Percentiles rank a stretch among this genome's conserved stretches.
phyloP scores from a whole-genome alignment of 176 grass and related monocot genomes.

The Coix lacrymajobi region DNA sequence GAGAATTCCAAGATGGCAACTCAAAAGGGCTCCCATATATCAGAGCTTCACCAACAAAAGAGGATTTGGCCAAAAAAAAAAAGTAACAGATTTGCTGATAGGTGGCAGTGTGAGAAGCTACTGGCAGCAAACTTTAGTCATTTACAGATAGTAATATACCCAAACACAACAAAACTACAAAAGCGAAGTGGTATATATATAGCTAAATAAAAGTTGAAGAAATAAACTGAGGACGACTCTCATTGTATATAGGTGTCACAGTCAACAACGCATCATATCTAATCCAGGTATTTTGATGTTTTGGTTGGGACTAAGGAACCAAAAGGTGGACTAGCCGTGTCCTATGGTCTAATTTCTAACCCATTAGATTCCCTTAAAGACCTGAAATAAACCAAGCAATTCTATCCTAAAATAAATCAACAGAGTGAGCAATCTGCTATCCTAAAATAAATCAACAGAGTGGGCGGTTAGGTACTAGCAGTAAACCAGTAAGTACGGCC shows the following conservation, averaged over 20 bases:
- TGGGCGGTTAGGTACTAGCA: neutral
- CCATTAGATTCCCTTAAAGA: neutral
- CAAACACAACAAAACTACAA: neutral
- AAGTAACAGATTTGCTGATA: slow-evolving; percentile 2
- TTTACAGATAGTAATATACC: neutral
- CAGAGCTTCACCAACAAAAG: neutral
- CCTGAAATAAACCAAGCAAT: neutral
- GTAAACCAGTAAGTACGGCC: neutral
- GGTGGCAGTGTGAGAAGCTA: neutral
- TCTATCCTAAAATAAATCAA: neutral
- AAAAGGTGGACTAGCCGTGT: neutral
- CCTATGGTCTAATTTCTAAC: neutral
- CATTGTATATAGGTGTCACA: neutral
- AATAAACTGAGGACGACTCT: neutral
- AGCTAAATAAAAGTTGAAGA: neutral
- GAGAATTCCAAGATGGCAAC: neutral
- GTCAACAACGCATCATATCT: neutral
- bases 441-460: too few relatives aligned
- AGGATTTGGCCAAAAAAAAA: slow-evolving; percentile 9
- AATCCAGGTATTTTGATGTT: neutral
- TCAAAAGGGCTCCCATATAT: neutral
- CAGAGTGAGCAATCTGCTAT: neutral
- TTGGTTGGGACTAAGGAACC: neutral
- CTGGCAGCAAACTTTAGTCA: neutral
- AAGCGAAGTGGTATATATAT: neutral